Conservation (phyloP, 441 rosid genomes). For the Gossypium laxum region DNA sequence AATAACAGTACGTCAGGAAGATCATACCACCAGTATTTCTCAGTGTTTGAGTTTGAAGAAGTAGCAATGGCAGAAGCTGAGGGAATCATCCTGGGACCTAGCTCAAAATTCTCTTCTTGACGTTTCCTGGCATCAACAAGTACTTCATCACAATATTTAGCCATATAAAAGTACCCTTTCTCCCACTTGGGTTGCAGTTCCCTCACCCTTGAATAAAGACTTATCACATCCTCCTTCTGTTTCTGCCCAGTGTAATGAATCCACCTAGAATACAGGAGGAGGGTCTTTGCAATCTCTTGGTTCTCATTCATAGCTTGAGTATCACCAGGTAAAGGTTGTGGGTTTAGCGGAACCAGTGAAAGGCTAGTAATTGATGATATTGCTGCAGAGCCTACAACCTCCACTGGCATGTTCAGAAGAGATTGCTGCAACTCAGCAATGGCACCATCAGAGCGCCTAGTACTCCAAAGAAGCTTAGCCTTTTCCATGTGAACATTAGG, state of each 20-base stretch:
- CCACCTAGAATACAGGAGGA: slow-evolving; percentile 91
- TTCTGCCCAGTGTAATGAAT: slow-evolving; percentile 90
- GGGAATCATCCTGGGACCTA: slow-evolving; percentile 34
- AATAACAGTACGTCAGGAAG: slow-evolving; percentile 69
- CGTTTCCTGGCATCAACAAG: slow-evolving; percentile 93
- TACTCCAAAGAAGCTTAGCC: slow-evolving; percentile 95
- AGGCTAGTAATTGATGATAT: slow-evolving; percentile 72
- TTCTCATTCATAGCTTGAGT: slow-evolving; percentile 57
- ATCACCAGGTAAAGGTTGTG: slow-evolving; percentile 44
- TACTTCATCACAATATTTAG: slow-evolving; percentile 89
- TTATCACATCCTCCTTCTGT: slow-evolving; percentile 91
- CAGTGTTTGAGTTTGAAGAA: slow-evolving; percentile 38
- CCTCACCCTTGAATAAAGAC: slow-evolving; percentile 77
- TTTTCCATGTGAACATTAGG: slow-evolving; percentile 87
- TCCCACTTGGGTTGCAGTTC: slow-evolving; percentile 93
- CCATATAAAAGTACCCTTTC: slow-evolving; percentile 89
- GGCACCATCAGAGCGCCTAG: slow-evolving; percentile 85
- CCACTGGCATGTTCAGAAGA: slow-evolving; percentile 85
- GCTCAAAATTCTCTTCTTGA: slow-evolving; percentile 67
- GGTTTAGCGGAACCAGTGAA: slow-evolving; percentile 64
- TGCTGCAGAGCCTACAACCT: slow-evolving; percentile 68
- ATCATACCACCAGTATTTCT: slow-evolving; percentile 72
- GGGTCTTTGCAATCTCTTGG: slow-evolving; percentile 76
- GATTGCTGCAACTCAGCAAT: slow-evolving; percentile 81
- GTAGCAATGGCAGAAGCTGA: slow-evolving; percentile 37